Conservation (phyloP, 768 basidiomycete species). For the Calocera cornea region DNA sequence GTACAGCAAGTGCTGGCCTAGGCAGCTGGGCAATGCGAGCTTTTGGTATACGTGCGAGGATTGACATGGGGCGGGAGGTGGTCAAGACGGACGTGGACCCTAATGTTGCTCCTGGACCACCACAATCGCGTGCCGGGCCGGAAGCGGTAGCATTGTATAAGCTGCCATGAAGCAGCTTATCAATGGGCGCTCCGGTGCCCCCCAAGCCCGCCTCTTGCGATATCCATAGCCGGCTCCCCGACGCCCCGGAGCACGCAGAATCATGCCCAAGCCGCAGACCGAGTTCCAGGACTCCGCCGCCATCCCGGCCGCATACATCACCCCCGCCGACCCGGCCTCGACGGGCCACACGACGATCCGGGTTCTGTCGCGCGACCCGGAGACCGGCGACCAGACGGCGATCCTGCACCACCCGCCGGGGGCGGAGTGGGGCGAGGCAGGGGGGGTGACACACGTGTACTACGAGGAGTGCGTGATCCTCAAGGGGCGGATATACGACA, state of each 20-base stretch:
- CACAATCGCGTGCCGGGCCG: too few relatives aligned
- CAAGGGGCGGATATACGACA: neutral
- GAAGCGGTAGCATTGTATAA: neutral
- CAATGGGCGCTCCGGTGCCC: neutral
- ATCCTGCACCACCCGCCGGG: slow-evolving; percentile 6
- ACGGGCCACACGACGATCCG: neutral
- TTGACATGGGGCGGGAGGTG: neutral
- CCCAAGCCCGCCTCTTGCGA: too few relatives aligned
- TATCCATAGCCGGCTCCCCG: too few relatives aligned
- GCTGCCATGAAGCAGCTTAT: neutral
- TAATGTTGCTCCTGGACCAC: neutral
- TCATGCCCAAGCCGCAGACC: neutral
- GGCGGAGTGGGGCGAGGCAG: slow-evolving; percentile 3
- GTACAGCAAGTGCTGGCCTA: neutral
- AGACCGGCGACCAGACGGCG: neutral
- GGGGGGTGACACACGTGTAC: neutral
- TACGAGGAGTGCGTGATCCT: slow-evolving; percentile 1
- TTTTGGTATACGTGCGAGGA: neutral
- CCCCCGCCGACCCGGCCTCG: neutral
- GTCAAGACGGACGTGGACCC: neutral
- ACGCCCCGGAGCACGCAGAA: neutral
- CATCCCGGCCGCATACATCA: neutral
- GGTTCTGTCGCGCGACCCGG: slow-evolving; percentile 1
- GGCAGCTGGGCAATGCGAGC: neutral
- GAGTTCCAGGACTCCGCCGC: neutral